Base-by-base conservation (phyloP, 2,329 filamentous ascomycete species). In the Aureobasidium musti region DNA sequence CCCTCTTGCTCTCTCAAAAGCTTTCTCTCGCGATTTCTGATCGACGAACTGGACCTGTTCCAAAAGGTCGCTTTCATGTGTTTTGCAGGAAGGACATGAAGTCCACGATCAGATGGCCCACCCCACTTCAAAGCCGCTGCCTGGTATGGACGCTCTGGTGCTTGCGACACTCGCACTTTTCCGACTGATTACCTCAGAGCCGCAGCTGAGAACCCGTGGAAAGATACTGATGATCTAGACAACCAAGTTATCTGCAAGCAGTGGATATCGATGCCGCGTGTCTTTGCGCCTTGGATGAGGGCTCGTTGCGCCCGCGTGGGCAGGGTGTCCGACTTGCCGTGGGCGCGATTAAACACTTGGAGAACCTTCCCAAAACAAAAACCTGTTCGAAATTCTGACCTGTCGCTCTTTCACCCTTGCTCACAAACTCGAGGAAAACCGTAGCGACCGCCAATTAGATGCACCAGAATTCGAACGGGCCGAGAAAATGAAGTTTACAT, bases 381-480 rank as follows among this genome's bases (percentile, higher is more conserved):
- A 23, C 28, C 30, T 54, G 52, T 39, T 10, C 10, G 26, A 13
- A 56, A 41, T 19, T 39, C 7, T 19, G 13, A 56, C 21, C 21
- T 39, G 33, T 56, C 35, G 28, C 35, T 35, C 41, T 41, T 54
- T 11, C 35, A 19, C 35, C 53, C 53, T 56, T 56, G 53, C 53
- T 39, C 35, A 41, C 23, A 13, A 8, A 28, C 21, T 41, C 53
- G 21, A 19, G 35, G 30, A 26, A 8, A 10, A 19, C 26, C 8
- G 11, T 26, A 41, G 53, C 53, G 53, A 56, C 35, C 35, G 21
- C 53, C 33, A 56, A 56, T 28, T 11, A 19, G 53, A 41, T 56
- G 35, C 35, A 21, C 13, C 8, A 19, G 19, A 19, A 28, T 5
- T 4, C n/a, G 35, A 14, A 41, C 54, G 39, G 54, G 37, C 54